Evolutionary conservation across 129 eudicot genomes (phyloP).

Genomic region (Ambrosia trifida): DNA sequence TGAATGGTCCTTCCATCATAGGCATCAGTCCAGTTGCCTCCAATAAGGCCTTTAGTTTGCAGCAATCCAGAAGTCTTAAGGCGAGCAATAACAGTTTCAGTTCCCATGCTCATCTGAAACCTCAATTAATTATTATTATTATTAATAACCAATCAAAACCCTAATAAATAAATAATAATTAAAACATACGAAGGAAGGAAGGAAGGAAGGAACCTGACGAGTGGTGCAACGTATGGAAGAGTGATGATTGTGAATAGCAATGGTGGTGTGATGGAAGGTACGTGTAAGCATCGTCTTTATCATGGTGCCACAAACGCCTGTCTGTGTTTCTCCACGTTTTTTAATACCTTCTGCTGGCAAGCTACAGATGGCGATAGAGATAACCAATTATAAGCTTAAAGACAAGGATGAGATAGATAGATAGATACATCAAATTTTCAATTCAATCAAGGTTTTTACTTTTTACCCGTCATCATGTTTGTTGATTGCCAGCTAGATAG

Average conservation of each 20-base stretch:
- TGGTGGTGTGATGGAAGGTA: background rate
- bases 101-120: conserved; percentile 58
- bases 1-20: conserved; percentile 65
- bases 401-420: no score
- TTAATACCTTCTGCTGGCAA: background rate
- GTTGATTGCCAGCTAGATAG: no score
- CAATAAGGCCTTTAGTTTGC: conserved; percentile 67
- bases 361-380: no score
- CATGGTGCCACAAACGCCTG: background rate
- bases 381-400: no score
- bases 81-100: conserved; percentile 57
- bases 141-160: conserved; percentile 5
- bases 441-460: no score
- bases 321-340: background rate
- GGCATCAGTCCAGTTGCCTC: conserved; percentile 89
- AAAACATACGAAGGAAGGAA: no score
- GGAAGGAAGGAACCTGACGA: background rate
- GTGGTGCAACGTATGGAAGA: background rate
- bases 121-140: background rate
- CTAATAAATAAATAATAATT: background rate
- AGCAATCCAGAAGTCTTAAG: conserved; percentile 62
- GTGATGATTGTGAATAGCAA: background rate
- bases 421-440: no score
- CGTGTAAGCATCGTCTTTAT: background rate
- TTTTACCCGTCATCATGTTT: no score